phyloP scores from a whole-genome alignment of 2,329 filamentous ascomycete genomes.

The Ceratocystiopsis brevicomis region DNA sequence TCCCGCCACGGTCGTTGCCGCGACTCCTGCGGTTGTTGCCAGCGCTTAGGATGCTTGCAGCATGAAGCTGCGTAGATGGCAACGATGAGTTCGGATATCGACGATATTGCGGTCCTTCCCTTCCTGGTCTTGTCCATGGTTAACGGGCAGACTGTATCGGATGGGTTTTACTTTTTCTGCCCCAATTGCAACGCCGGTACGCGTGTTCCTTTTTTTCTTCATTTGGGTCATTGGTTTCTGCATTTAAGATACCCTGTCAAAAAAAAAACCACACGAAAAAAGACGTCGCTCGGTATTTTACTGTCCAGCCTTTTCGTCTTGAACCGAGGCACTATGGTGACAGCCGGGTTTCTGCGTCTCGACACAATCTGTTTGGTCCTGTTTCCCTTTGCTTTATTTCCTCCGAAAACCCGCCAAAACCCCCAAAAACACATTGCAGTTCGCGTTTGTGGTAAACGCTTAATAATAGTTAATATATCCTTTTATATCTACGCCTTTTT shows the following conservation, averaged over 20 bases:
- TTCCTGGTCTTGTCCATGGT: not conserved
- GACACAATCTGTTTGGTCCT: not conserved
- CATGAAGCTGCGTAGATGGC: conserved; percentile 4
- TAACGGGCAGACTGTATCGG: conserved; percentile 5
- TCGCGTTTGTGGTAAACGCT: not conserved
- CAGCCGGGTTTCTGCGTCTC: too few species aligned
- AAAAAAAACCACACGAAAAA: not conserved
- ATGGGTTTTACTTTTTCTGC: not conserved
- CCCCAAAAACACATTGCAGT: not conserved
- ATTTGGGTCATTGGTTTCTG: conserved; percentile 24
- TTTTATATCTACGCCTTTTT: too few species aligned
- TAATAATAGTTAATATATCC: not conserved
- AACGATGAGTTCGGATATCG: conserved; percentile 7
- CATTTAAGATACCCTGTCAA: conserved; percentile 23
- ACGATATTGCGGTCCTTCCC: conserved; percentile 7
- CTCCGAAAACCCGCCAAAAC: not conserved
- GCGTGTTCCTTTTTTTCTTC: too few species aligned
- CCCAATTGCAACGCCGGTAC: too few species aligned
- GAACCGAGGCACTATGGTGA: too few species aligned
- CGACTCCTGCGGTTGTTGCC: conserved; percentile 30
- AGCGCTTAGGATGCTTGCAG: conserved; percentile 24
- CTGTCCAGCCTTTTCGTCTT: too few species aligned
- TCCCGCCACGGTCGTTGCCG: conserved; percentile 14
- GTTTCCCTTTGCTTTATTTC: not conserved
- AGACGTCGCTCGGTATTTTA: too few species aligned